Evolutionary conservation across 345 rosid genomes (phyloP).

Genomic region (Triadica sebifera): DNA sequence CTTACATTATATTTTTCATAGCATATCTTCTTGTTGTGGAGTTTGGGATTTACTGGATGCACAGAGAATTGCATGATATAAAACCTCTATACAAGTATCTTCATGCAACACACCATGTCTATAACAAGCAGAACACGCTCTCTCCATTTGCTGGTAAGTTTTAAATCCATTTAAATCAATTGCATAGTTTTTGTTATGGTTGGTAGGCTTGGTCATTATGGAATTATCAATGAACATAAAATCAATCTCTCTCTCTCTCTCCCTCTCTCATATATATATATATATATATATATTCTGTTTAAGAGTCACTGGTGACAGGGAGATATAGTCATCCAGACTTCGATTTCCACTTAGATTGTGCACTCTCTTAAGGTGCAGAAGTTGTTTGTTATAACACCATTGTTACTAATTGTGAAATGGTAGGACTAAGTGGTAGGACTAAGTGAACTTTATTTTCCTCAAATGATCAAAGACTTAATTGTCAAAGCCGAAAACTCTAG

Average conservation of each 20-base stretch:
- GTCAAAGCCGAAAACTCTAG: too few species aligned
- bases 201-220: constrained; percentile 3
- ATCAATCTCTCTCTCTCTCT: too few species aligned
- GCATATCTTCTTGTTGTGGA: constrained; percentile 69
- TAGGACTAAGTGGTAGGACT: constrained; percentile 1
- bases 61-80: constrained; percentile 89
- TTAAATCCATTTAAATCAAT: constrained; percentile 2
- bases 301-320: not conserved
- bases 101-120: constrained; percentile 90
- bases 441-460: too few species aligned
- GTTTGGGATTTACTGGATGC: constrained; percentile 97
- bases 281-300: not conserved
- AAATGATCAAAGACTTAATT: too few species aligned
- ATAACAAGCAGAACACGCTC: constrained; percentile 95
- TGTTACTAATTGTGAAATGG: not conserved
- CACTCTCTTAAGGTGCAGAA: not conserved
- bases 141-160: constrained; percentile 92
- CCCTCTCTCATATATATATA: too few species aligned
- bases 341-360: not conserved
- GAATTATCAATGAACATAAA: not conserved
- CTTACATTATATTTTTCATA: constrained; percentile 42
- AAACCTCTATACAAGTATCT: constrained; percentile 86
- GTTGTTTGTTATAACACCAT: not conserved
- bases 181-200: constrained; percentile 3
- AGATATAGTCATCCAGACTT: constrained; percentile 6